Conservation (phyloP, 2,329 filamentous ascomycete species). For the Hymenoscyphus fructigenus region DNA sequence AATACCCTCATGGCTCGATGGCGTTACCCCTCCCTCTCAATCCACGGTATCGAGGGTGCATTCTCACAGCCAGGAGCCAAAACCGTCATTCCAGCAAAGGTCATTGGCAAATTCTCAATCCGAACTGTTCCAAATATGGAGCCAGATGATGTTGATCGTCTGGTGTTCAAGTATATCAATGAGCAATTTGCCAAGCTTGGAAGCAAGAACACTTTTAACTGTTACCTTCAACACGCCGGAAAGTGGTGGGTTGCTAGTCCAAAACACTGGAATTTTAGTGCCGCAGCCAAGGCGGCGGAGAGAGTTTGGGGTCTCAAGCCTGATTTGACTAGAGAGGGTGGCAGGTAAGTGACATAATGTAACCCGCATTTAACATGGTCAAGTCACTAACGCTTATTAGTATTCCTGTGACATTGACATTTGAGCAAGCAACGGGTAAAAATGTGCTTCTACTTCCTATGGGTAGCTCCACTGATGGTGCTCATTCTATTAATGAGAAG, state of each 20-base stretch:
- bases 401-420: slow-evolving; percentile 95
- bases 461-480: slow-evolving; percentile 94
- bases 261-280: slow-evolving; percentile 98
- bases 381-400: slow-evolving; percentile 44
- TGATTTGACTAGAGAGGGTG: slow-evolving; percentile 94
- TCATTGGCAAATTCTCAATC: slow-evolving; percentile 97
- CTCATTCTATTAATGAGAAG: slow-evolving; percentile 98
- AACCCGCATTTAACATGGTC: slow-evolving; percentile 2
- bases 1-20: slow-evolving; percentile 92
- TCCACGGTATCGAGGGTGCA: slow-evolving; percentile 93
- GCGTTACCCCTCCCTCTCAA: slow-evolving; percentile 89
- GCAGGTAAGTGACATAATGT: slow-evolving; percentile 57
- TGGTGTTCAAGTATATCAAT: slow-evolving; percentile 81
- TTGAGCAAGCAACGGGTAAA: slow-evolving; percentile 97
- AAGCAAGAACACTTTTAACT: slow-evolving; percentile 88
- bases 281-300: slow-evolving; percentile 93
- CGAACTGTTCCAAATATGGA: slow-evolving; percentile 98
- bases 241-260: slow-evolving; percentile 99
- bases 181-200: slow-evolving; percentile 81
- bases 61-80: slow-evolving; percentile 93
- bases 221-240: slow-evolving; percentile 81
- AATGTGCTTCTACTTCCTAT: slow-evolving; percentile 94
- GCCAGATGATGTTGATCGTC: slow-evolving; percentile 80
- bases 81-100: slow-evolving; percentile 97
- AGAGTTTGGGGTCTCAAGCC: slow-evolving; percentile 91